These are phyloP conservation scores for Axilococcus clingmanii DNA, from an alignment of 139 green algal genomes.

Conservation along the genomic window DNA sequence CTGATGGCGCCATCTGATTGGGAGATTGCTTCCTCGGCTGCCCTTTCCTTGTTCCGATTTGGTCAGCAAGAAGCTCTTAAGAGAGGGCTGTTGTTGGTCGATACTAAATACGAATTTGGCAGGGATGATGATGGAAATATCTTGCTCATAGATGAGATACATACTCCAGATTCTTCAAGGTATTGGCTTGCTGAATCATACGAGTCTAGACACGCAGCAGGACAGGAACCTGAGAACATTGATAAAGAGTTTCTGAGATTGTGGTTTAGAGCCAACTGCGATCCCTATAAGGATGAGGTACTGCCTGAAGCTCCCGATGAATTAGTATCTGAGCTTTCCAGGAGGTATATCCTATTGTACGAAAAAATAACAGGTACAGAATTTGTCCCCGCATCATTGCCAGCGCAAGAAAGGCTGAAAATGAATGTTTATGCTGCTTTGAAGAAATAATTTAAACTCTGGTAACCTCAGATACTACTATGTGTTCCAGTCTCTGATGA, in stretches of 20 bases:
- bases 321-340: slow-evolving; percentile 79
- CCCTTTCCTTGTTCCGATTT: slow-evolving; percentile 80
- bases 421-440: slow-evolving; percentile 18
- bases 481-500: neutral
- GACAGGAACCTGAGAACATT: slow-evolving; percentile 90
- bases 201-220: slow-evolving; percentile 53
- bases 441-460: neutral
- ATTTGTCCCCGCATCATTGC: slow-evolving; percentile 47
- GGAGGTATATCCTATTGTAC: slow-evolving; percentile 90
- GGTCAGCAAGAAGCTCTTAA: slow-evolving; percentile 76
- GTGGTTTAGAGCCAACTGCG: slow-evolving; percentile 90
- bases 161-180: slow-evolving; percentile 88
- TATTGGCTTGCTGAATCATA: slow-evolving; percentile 93
- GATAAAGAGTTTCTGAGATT: slow-evolving; percentile 99
- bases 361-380: slow-evolving; percentile 84
- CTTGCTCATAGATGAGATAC: slow-evolving; percentile 77
- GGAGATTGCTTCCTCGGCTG: slow-evolving; percentile 54
- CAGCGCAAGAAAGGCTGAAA: slow-evolving; percentile 19
- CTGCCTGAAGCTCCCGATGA: slow-evolving; percentile 79
- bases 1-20: slow-evolving; percentile 80
- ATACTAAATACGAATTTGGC: slow-evolving; percentile 95
- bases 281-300: slow-evolving; percentile 92
- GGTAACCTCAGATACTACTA: neutral
- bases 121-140: slow-evolving; percentile 57
- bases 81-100: slow-evolving; percentile 89